Conservation (phyloP, 2,329 filamentous ascomycete species). For the Neonectria magnoliae region DNA sequence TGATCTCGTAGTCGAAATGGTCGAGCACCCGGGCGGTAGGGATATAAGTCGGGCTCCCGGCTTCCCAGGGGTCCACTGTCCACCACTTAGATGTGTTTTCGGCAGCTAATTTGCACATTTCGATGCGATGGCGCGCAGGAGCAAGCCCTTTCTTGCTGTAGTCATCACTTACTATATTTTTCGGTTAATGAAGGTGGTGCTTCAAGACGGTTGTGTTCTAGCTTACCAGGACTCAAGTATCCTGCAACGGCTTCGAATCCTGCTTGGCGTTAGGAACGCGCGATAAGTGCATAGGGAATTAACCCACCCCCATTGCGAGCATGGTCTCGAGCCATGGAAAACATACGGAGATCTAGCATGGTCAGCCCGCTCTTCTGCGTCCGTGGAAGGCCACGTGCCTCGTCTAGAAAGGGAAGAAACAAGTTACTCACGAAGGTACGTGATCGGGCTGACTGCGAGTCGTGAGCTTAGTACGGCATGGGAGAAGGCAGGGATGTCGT, state of each 20-base stretch:
- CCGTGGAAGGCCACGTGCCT: too few relatives aligned
- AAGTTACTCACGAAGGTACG: background rate
- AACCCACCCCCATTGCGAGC: conserved; percentile 59
- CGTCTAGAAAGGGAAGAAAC: too few relatives aligned
- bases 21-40: conserved; percentile 90
- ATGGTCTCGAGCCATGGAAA: conserved; percentile 86
- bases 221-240: background rate
- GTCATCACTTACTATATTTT: conserved; percentile 54
- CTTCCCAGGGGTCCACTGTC: conserved; percentile 91
- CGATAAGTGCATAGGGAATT: background rate
- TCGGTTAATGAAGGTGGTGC: conserved; percentile 18
- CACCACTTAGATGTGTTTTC: conserved; percentile 77
- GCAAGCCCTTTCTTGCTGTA: conserved; percentile 53
- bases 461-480: background rate
- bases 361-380: background rate
- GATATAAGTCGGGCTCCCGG: conserved; percentile 81
- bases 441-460: background rate
- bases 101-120: conserved; percentile 88
- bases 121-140: conserved; percentile 51
- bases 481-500: background rate
- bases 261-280: conserved; percentile 14
- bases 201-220: background rate
- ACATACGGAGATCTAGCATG: conserved; percentile 75
- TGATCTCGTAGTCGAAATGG: conserved; percentile 92
- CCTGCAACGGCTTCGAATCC: conserved; percentile 75